Base-by-base conservation (phyloP, 768 basidiomycete species). In the Leccinum ochraceum region DNA sequence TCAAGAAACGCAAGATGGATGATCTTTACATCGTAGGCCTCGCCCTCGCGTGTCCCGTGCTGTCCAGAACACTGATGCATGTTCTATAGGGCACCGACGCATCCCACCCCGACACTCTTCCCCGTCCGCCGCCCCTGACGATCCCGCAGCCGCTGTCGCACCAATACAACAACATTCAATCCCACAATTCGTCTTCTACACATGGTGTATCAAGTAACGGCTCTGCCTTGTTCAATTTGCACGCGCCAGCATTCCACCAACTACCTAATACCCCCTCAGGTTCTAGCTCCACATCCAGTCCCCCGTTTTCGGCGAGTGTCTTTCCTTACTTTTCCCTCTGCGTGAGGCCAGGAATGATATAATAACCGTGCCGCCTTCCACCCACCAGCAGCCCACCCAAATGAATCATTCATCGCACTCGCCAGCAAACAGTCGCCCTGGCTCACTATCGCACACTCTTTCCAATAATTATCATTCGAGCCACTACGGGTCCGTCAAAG, bases 281-380 rank as follows among this genome's bases (percentile, higher is more conserved):
- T 20, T 89, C 88, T 20, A 90, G 88, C 69, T 81, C 86, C 24
- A 87, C 87, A 6, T 88, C 87, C 28, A 90, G 86, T 65, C 87
- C 88, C 59, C 87, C 89, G n/a, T 91, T 90, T 80, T 92, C 90
- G 88, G 90, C 84, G 86, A 90, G 90, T 89, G 71, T 81, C 80
- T 71, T 79, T 81, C 77, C 75, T 74, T 78, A 65, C 60, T 67
- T 65, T 66, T 58, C 53, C 72, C 66, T 69, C 63, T 62, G 67
- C 34, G 60, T 63, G 68, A 64, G 69, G 60, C 69, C 66, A 73
- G 76, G 82, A 86, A 83, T 80, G 7, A 81, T 85, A 84, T 64
- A 64, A 53, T 88, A 77, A 86, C 80, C 66, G 67, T 65, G 32
- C 71, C 74, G 44, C 44, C 10, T 72, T 79, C 72, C 73, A 65